Evolutionary conservation across 2,329 filamentous ascomycete species (phyloP).

Genomic region (Cladosporium sp.): DNA sequence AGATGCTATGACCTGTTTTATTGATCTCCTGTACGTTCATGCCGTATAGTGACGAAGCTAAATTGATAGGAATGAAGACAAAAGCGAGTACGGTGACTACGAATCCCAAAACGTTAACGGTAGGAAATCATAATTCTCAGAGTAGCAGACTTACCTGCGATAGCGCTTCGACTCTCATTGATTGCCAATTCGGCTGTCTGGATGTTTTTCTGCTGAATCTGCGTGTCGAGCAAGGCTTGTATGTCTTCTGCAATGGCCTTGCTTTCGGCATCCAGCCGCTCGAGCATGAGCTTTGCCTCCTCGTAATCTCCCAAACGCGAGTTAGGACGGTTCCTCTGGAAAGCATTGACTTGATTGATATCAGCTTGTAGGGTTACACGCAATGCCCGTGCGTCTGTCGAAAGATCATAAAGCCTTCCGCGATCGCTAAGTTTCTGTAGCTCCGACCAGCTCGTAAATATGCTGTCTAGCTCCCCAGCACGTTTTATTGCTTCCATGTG

Average conservation of each 20-base stretch:
- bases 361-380: neutral
- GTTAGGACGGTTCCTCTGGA: neutral
- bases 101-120: neutral
- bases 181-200: neutral
- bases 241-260: neutral
- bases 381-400: neutral
- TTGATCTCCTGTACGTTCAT: neutral
- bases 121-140: neutral
- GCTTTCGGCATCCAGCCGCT: neutral
- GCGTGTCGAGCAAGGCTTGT: neutral
- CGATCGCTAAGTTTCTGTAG: neutral
- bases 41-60: neutral
- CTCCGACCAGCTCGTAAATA: neutral
- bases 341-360: neutral
- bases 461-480: neutral
- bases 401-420: neutral
- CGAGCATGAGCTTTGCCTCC: neutral
- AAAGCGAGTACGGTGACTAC: constrained; percentile 1
- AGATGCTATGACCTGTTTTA: neutral
- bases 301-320: neutral
- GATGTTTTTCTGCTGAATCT: neutral
- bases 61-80: neutral
- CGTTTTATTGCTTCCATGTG: neutral
- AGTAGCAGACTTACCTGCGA: neutral
- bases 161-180: neutral